Evolutionary conservation across 768 basidiomycete genomes (phyloP).

Genomic region (Gautieria morchelliformis): DNA sequence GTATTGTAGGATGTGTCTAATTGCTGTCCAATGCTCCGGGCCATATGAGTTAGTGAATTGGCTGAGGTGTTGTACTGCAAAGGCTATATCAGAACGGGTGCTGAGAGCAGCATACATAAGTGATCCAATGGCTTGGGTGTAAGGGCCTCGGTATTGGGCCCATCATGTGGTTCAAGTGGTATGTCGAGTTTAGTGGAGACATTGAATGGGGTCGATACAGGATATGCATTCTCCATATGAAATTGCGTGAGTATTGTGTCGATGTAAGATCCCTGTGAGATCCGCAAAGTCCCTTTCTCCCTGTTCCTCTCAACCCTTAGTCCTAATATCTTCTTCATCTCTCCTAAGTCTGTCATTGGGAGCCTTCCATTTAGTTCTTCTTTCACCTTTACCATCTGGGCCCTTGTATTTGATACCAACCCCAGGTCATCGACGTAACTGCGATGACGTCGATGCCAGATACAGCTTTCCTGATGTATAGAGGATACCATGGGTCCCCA

Average conservation of each 20-base stretch:
- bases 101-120: no score
- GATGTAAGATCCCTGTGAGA: constrained; percentile 11
- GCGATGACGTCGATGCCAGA: no score
- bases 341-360: constrained; percentile 26
- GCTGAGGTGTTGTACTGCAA: no score
- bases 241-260: constrained; percentile 5
- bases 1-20: constrained; percentile 19
- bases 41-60: no score
- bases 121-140: constrained; percentile 18
- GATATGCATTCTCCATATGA: background rate
- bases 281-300: constrained; percentile 5
- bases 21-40: constrained; percentile 21
- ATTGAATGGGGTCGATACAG: constrained; percentile 11
- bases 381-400: no score
- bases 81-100: constrained; percentile 18
- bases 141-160: constrained; percentile 10
- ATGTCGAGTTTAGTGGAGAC: no score
- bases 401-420: no score
- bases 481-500: no score
- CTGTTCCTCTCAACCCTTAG: constrained; percentile 22
- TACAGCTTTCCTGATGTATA: no score
- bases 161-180: background rate
- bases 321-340: constrained; percentile 24
- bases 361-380: constrained; percentile 14
- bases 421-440: no score